Percentiles rank a stretch among this genome's conserved stretches.
Evolutionary conservation across 2,329 filamentous ascomycete genomes (phyloP).

Genomic region (Scleromitrula shiraiana): DNA sequence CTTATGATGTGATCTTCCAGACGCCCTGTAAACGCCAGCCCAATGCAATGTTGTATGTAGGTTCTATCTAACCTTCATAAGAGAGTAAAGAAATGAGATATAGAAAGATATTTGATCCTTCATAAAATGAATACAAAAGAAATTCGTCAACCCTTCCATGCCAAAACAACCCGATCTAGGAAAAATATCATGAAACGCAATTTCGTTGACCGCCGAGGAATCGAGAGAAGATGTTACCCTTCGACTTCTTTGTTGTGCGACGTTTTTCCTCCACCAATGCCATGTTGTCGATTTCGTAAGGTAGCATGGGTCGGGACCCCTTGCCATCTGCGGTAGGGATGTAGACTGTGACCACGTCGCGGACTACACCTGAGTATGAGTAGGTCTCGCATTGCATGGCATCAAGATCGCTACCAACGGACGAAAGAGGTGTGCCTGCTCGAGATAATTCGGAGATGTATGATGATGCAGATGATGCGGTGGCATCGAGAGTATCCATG

Average conservation of each 20-base stretch:
- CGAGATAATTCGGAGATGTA: conserved; percentile 26
- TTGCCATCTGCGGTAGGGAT: conserved; percentile 12
- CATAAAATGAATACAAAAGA: conserved; percentile 7
- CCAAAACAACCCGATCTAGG: not conserved
- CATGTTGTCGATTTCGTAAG: conserved; percentile 26
- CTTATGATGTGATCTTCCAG: not conserved
- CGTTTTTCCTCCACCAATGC: conserved; percentile 18
- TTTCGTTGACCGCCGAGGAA: conserved; percentile 16
- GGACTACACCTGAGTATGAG: conserved; percentile 11
- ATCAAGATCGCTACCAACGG: conserved; percentile 24
- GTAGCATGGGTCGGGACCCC: conserved; percentile 22
- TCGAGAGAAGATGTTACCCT: conserved; percentile 24
- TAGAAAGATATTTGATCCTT: not conserved
- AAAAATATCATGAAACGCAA: not conserved
- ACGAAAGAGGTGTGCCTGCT: conserved; percentile 29
- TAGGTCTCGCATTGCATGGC: conserved; percentile 7
- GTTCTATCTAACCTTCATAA: not conserved
- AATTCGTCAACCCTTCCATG: conserved; percentile 1
- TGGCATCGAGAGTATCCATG: conserved; percentile 22
- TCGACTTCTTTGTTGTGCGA: conserved; percentile 20
- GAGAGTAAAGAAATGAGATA: not conserved
- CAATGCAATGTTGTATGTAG: conserved; percentile 2
- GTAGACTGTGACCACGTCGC: conserved; percentile 25
- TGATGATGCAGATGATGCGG: conserved; percentile 29
- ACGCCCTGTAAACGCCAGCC: conserved; percentile 9